Conservation (phyloP, 2,329 filamentous ascomycete genomes). For the Metarhizium album region DNA sequence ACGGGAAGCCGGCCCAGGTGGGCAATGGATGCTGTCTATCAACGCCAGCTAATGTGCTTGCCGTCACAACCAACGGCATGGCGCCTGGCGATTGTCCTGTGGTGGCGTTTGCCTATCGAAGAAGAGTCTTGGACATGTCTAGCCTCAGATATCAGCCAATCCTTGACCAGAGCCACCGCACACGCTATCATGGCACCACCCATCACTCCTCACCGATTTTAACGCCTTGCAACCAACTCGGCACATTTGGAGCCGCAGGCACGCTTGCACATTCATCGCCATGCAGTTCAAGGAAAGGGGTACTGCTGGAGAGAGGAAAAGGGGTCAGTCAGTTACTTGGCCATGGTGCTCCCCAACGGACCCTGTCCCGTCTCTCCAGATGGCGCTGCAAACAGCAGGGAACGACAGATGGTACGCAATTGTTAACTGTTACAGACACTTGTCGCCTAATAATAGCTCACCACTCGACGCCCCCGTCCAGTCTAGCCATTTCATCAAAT, state of each 20-base stretch:
- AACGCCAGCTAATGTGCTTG: neutral
- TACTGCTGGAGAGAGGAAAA: too few species aligned
- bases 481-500: neutral
- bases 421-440: too few species aligned
- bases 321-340: too few species aligned
- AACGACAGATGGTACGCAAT: neutral
- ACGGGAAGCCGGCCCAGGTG: neutral
- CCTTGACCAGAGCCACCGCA: neutral
- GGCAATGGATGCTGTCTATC: neutral
- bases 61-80: constrained; percentile 1
- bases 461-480: too few species aligned
- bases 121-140: neutral
- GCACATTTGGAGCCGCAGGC: neutral
- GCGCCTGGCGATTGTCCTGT: constrained; percentile 1
- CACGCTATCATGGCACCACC: neutral
- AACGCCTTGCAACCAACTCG: constrained; percentile 1
- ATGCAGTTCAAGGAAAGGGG: too few species aligned
- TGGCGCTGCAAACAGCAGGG: too few species aligned
- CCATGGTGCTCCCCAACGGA: too few species aligned
- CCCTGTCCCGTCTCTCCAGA: too few species aligned
- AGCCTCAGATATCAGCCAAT: constrained; percentile 1
- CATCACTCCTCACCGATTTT: constrained; percentile 6
- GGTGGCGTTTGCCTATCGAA: constrained; percentile 3
- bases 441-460: too few species aligned
- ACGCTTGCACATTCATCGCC: neutral